Percentiles rank a stretch among this genome's conserved stretches.
phyloP scores from a whole-genome alignment of 768 basidiomycete genomes.

The Cystobasidium onofrii region DNA sequence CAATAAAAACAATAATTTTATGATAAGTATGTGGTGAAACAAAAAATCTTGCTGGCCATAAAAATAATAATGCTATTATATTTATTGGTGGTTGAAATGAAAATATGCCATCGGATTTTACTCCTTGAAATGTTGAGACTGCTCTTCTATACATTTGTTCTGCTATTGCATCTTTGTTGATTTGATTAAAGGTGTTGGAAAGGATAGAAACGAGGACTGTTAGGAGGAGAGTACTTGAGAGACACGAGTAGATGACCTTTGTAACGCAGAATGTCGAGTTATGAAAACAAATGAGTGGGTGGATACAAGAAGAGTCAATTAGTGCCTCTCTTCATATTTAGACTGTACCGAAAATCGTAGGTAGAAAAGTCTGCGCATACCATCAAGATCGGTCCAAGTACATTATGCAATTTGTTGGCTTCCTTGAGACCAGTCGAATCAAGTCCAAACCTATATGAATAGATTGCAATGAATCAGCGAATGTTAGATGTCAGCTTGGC shows the following conservation, averaged over 20 bases:
- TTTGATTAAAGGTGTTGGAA: conserved; percentile 87
- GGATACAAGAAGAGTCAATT: too few species aligned
- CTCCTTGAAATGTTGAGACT: conserved; percentile 71
- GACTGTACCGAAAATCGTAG: neutral
- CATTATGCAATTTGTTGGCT: conserved; percentile 36
- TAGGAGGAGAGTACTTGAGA: conserved; percentile 59
- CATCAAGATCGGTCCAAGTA: conserved; percentile 37
- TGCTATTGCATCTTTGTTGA: conserved; percentile 70
- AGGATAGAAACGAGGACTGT: conserved; percentile 61
- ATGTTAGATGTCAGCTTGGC: neutral
- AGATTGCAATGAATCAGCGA: neutral
- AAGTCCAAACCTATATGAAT: conserved; percentile 30
- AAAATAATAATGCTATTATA: conserved; percentile 70
- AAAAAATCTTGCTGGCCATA: conserved; percentile 77
- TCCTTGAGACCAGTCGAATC: conserved; percentile 35
- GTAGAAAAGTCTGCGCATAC: neutral
- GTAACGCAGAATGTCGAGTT: too few species aligned
- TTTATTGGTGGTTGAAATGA: conserved; percentile 75
- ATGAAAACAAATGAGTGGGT: too few species aligned
- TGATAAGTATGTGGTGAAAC: conserved; percentile 44
- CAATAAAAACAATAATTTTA: conserved; percentile 26
- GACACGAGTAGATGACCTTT: conserved; percentile 4
- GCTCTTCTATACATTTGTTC: conserved; percentile 38
- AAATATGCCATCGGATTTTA: conserved; percentile 44
- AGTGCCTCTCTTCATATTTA: too few species aligned